Evolutionary conservation across 2,329 filamentous ascomycete genomes (phyloP).

Genomic region (Knoxdaviesia proteae): DNA sequence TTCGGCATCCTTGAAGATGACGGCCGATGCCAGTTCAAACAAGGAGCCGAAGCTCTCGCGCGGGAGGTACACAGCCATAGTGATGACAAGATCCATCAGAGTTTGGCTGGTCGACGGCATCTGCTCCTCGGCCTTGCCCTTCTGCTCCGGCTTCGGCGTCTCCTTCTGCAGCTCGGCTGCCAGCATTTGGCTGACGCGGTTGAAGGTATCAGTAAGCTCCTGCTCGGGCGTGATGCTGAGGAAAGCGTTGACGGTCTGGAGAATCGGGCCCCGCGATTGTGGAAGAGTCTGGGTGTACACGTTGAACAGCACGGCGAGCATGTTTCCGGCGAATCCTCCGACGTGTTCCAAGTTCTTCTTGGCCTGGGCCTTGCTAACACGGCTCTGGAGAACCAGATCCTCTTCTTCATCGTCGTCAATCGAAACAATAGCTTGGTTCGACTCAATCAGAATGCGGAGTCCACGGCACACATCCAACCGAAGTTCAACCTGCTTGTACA

Average conservation of each 20-base stretch:
- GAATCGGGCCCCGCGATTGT: slow-evolving; percentile 72
- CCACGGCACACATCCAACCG: slow-evolving; percentile 73
- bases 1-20: slow-evolving; percentile 65
- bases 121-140: slow-evolving; percentile 35
- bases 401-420: slow-evolving; percentile 48
- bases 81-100: slow-evolving; percentile 89
- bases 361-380: slow-evolving; percentile 56
- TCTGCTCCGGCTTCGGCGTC: slow-evolving; percentile 38
- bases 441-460: slow-evolving; percentile 73
- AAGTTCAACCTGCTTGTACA: slow-evolving; percentile 81
- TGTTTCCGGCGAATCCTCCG: slow-evolving; percentile 59
- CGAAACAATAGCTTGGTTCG: slow-evolving; percentile 61
- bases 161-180: slow-evolving; percentile 43
- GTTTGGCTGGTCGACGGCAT: slow-evolving; percentile 87
- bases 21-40: slow-evolving; percentile 68
- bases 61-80: slow-evolving; percentile 83
- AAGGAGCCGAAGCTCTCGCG: slow-evolving; percentile 65
- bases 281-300: slow-evolving; percentile 94
- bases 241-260: slow-evolving; percentile 89
- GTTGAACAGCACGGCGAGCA: slow-evolving; percentile 95
- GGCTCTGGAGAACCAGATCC: slow-evolving; percentile 54
- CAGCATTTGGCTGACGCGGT: slow-evolving; percentile 68
- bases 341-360: slow-evolving; percentile 67
- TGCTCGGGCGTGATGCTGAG: slow-evolving; percentile 63
- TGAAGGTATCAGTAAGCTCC: slow-evolving; percentile 75